phyloP scores from a whole-genome alignment of 371 early-diverging fungal genomes.

The Mucor velutinosus region DNA sequence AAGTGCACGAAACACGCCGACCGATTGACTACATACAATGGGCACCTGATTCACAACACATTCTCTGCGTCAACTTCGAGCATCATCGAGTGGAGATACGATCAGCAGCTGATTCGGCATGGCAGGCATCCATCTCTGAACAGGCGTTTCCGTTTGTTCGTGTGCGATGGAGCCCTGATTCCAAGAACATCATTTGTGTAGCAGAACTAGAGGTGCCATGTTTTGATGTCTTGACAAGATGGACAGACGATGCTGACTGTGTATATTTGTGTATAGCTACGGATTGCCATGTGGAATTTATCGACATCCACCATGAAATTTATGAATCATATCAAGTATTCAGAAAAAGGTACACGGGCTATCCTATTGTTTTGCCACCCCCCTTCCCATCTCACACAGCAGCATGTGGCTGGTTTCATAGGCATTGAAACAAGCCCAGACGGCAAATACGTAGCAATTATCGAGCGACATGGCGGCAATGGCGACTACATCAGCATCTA shows the following conservation, averaged over 20 bases:
- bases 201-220: constrained; percentile 63
- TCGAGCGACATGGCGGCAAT: constrained; percentile 61
- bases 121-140: constrained; percentile 70
- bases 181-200: constrained; percentile 62
- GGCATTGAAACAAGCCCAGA: constrained; percentile 69
- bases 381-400: not conserved
- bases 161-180: constrained; percentile 69
- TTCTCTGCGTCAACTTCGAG: constrained; percentile 61
- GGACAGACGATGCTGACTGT: too few species aligned
- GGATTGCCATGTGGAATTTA: constrained; percentile 26
- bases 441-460: constrained; percentile 68
- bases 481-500: constrained; percentile 72
- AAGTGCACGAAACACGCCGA: constrained; percentile 58
- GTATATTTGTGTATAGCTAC: constrained; percentile 8
- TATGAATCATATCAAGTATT: constrained; percentile 22
- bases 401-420: not conserved
- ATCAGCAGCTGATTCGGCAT: constrained; percentile 61
- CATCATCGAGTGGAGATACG: constrained; percentile 61
- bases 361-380: too few species aligned
- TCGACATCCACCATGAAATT: constrained; percentile 6
- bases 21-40: constrained; percentile 64
- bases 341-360: constrained; percentile 18
- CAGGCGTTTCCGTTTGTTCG: constrained; percentile 55
- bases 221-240: too few species aligned
- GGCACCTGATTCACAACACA: constrained; percentile 66